phyloP scores from a whole-genome alignment of 106 monocot genomes.

The Iris macrosiphon region DNA sequence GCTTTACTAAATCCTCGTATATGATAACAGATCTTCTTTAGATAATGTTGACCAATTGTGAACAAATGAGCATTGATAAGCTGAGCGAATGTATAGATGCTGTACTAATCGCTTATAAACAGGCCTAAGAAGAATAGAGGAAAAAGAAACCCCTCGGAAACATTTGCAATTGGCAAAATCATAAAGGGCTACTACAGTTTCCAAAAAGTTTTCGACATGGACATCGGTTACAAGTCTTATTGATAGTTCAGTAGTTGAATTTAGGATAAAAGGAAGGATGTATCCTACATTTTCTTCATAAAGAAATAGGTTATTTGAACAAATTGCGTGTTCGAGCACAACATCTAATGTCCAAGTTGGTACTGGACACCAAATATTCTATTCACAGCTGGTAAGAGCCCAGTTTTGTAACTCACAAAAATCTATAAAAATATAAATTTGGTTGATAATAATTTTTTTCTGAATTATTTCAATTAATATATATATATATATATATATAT shows the following conservation, averaged over 20 bases:
- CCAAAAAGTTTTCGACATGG: not conserved
- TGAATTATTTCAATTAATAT: too few species aligned
- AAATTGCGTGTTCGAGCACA: too few species aligned
- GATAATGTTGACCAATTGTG: not conserved
- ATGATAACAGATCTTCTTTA: too few species aligned
- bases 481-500: too few species aligned
- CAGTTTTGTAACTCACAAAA: too few species aligned
- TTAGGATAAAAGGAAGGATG: not conserved
- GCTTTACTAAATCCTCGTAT: too few species aligned
- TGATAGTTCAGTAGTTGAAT: not conserved
- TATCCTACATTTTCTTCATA: not conserved
- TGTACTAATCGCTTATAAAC: not conserved
- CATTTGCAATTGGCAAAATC: not conserved
- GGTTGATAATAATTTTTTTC: too few species aligned
- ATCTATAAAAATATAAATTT: too few species aligned
- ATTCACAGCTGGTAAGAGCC: too few species aligned
- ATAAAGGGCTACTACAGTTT: not conserved
- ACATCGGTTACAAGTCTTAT: too few species aligned
- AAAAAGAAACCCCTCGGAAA: not conserved
- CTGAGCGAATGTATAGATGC: not conserved
- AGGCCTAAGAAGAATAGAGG: not conserved
- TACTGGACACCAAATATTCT: too few species aligned
- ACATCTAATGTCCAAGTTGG: too few species aligned
- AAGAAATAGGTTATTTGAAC: not conserved
- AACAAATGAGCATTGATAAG: not conserved